phyloP scores from a whole-genome alignment of 73 alveolate species.

The Paramecium sonneborni region DNA sequence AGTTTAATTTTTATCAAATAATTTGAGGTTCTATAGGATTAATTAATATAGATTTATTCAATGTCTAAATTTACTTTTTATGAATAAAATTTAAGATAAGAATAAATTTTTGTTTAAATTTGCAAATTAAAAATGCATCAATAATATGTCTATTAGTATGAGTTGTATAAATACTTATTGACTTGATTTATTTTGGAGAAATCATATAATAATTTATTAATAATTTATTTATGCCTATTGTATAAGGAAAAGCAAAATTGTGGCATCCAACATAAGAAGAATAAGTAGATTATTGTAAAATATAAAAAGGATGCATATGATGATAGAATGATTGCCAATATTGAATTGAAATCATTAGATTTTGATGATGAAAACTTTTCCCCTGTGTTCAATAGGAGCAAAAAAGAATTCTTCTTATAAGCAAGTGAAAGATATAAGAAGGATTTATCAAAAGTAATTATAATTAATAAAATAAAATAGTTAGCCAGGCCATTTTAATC shows the following conservation, averaged over 20 bases:
- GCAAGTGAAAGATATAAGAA: constrained; percentile 65
- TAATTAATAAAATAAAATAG: background rate
- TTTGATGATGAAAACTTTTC: constrained; percentile 69
- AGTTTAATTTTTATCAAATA: background rate
- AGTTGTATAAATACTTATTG: background rate
- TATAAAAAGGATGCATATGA: constrained; percentile 64
- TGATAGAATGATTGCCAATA: constrained; percentile 68
- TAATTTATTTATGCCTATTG: constrained; percentile 57
- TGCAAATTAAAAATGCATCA: background rate
- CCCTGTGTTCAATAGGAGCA: constrained; percentile 65
- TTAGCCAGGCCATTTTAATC: constrained; percentile 54
- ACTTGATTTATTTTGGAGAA: background rate
- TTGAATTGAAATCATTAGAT: constrained; percentile 65
- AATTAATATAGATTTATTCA: background rate
- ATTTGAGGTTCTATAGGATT: no score
- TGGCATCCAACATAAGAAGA: constrained; percentile 66
- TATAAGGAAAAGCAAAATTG: constrained; percentile 64
- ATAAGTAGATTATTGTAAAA: constrained; percentile 35
- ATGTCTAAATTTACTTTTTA: background rate
- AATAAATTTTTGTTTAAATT: no score
- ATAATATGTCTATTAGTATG: background rate
- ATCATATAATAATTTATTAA: background rate
- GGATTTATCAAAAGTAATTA: constrained; percentile 43
- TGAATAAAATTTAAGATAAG: background rate
- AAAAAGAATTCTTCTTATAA: constrained; percentile 63